These are phyloP conservation scores for Apiotrichum veenhuisii DNA, from an alignment of 1,284 basidiomycete species.

Conservation along the genomic window DNA sequence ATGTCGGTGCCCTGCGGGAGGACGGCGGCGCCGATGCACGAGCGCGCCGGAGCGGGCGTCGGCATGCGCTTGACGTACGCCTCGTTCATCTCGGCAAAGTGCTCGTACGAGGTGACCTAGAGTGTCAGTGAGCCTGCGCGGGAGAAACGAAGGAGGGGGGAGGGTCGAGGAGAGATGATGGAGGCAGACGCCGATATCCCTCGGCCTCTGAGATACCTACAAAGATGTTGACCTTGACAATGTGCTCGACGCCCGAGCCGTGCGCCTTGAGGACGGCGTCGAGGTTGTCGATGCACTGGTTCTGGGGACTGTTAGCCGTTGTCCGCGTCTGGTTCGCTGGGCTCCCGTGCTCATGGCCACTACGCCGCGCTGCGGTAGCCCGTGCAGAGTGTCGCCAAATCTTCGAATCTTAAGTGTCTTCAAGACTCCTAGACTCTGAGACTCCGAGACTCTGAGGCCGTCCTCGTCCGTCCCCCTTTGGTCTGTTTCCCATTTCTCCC, in stretches of 20 bases:
- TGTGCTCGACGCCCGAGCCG: conserved; percentile 58
- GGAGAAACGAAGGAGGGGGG: too few relatives aligned
- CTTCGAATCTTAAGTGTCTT: too few relatives aligned
- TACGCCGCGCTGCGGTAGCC: too few relatives aligned
- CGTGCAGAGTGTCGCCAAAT: too few relatives aligned
- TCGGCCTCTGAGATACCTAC: conserved; percentile 43
- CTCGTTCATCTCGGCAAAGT: conserved; percentile 30
- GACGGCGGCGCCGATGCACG: conserved; percentile 60
- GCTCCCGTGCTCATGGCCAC: too few relatives aligned
- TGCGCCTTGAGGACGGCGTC: conserved; percentile 59
- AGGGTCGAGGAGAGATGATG: too few relatives aligned
- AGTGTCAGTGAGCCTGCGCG: too few relatives aligned
- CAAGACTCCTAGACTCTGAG: too few relatives aligned
- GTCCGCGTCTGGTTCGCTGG: neutral
- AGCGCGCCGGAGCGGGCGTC: conserved; percentile 57
- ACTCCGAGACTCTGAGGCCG: too few relatives aligned
- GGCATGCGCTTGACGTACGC: conserved; percentile 29
- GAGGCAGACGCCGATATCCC: too few relatives aligned
- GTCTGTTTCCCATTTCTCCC: too few relatives aligned
- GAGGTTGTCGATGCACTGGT: conserved; percentile 59
- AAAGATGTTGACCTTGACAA: conserved; percentile 63
- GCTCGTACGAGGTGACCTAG: conserved; percentile 37
- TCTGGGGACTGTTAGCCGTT: conserved; percentile 45
- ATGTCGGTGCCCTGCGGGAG: conserved; percentile 59
- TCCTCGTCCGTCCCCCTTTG: too few relatives aligned